Evolutionary conservation across 805 yeast species (phyloP), one percentile per base, ranked within the genome.

Genomic region (Metschnikowia lochheadii): DNA sequence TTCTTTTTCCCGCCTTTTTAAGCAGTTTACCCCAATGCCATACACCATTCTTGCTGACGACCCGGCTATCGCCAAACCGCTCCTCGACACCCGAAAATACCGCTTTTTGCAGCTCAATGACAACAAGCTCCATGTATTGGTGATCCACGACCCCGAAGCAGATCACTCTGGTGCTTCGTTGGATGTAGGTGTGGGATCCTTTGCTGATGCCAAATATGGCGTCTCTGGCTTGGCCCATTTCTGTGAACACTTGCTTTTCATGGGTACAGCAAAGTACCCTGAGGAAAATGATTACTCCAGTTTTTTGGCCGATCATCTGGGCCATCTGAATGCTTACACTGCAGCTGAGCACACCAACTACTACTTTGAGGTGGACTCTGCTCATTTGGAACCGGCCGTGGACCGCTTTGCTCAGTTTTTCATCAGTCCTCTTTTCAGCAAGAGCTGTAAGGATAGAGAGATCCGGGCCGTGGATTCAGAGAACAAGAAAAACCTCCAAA

Each of bases 391-490:
- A 53, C 97, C 96, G 5, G 97, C 97, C 0, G 71, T 92, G 48
- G 98, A 92, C 66, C 76, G 98, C 59, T 92, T 92, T 67, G 80
- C 96, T 4, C 98, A 92, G 65, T 92, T 92, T 64, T 92, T 92
- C 73, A 85, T 91, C 34, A 66, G 81, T 29, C 99, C 99, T 1
- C 72, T 92, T 58, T 92, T 92, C 62, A 73, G 76, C 55, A 72
- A 58, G 57, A 75, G 82, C 55, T 85, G 97, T 63, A 88, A 89
- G 63, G 96, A 90, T 63, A 78, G 97, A 49, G 99, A 92, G 68
- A 87, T 92, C 60, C 81, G 83, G 55, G 98, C 98, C 1, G 98
- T 92, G 8, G 97, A 92, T 67, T 87, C 96, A 36, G 99, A 92
- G 70, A 89, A 92, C 72, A 92, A 90, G 66, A 92, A 94, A 71